These are phyloP conservation scores for Lentinula aciculospora DNA, from an alignment of 768 basidiomycete genomes.

Conservation along the genomic window DNA sequence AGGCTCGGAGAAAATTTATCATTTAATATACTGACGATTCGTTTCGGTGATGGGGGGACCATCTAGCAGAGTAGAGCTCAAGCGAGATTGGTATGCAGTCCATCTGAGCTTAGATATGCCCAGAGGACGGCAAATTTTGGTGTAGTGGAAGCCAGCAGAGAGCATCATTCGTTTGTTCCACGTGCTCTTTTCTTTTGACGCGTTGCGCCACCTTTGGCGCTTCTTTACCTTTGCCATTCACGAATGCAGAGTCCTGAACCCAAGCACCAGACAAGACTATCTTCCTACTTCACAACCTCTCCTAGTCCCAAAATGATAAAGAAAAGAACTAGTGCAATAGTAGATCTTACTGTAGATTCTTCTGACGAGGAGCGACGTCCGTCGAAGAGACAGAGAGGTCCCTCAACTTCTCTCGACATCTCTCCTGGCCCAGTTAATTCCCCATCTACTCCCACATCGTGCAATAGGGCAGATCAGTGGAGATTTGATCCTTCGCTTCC, in stretches of 20 bases:
- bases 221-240: background rate
- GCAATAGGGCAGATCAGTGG: conserved; percentile 32
- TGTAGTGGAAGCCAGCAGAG: background rate
- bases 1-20: background rate
- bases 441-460: conserved; percentile 11
- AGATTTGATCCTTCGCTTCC: conserved; percentile 33
- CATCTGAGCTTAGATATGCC: background rate
- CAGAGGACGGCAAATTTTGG: background rate
- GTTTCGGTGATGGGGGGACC: conserved; percentile 52
- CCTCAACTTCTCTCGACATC: background rate
- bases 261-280: background rate
- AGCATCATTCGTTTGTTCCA: background rate
- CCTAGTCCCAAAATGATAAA: conserved; percentile 3
- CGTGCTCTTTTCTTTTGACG: background rate
- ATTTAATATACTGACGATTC: conserved; percentile 44
- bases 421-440: conserved; percentile 5
- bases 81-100: conserved; percentile 10
- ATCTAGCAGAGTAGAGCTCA: conserved; percentile 27
- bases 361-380: conserved; percentile 17
- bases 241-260: background rate
- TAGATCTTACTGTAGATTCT: conserved; percentile 13
- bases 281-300: conserved; percentile 2
- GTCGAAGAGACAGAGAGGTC: conserved; percentile 21
- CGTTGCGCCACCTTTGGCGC: background rate
- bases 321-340: conserved; percentile 9